Base-by-base conservation (phyloP, 164 flowering plant genomes). In the Tetrastigma voinierianum region DNA sequence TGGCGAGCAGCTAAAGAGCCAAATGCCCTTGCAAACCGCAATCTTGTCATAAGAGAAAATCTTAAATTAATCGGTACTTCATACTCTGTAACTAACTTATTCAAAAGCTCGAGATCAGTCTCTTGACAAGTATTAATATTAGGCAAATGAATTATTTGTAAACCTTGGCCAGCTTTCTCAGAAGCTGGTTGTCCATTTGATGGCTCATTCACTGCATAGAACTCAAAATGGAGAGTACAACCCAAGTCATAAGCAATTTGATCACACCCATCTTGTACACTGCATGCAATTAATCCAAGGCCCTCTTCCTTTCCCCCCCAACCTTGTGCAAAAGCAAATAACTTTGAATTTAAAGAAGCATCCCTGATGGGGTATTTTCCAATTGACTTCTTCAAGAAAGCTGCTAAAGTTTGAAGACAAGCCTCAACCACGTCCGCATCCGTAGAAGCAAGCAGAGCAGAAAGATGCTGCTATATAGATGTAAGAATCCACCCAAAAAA, bases 241-340 rank as follows among this genome's bases (percentile, higher is more conserved):
- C 96, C 97, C 51, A 91, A 76, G 74, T 82, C 82, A 70, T 68
- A 62, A 7, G 90, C 82, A 67, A 77, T 65, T 12, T 82, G 70
- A 61, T 90, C 95, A 74, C 83, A 82, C 2, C 78, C 87, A 81
- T 86, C 70, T 54, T 80, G 76, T 49, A 79, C 56, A 53, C 87
- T 84, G 76, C 94, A 90, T 19, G 91, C 81, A 81, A 87, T 76
- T 59, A 94, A 71, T 62, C 98, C 98, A 59, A 94, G 90, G 59
- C 98, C 97, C 80, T 88, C 96, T 65, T 90, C 98, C 69, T 91
- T 94, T 20, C 91, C 83, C 1, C 98, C 98, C 98, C 98, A 94
- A 63, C 98, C 98, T 81, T 91, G 98, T 46, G 95, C 87, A 81
- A 94, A 85, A 69, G 98, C 77, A 77, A 84, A 85, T 51, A 94